Conservation (phyloP, 371 early-diverging fungal genomes). For the Mucor piriformis region DNA sequence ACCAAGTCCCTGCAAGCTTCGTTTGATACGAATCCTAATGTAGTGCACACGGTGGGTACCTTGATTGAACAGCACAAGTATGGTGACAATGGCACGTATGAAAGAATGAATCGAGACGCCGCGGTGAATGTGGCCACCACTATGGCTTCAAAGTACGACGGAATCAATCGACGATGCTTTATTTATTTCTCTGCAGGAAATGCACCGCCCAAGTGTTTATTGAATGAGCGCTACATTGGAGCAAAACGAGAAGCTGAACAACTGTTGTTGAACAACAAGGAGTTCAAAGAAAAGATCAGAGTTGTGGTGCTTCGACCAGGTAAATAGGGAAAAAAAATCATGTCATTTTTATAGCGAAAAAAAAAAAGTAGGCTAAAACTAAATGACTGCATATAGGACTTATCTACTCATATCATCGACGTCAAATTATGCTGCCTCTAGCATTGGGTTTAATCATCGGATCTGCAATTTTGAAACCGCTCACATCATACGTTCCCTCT, state of each 20-base stretch:
- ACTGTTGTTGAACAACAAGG: conserved; percentile 17
- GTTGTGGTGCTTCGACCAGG: conserved; percentile 36
- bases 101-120: conserved; percentile 30
- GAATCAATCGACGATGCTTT: conserved; percentile 20
- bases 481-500: conserved; percentile 26
- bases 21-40: conserved; percentile 22
- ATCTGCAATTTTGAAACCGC: conserved; percentile 28
- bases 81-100: conserved; percentile 28
- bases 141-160: conserved; percentile 23
- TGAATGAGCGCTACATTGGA: conserved; percentile 27
- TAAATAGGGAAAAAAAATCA: background rate
- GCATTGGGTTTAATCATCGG: conserved; percentile 26
- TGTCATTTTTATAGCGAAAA: background rate
- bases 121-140: conserved; percentile 26
- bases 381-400: conserved; percentile 19
- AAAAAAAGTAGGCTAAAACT: too few species aligned
- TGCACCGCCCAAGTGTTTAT: conserved; percentile 24
- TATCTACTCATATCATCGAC: conserved; percentile 30
- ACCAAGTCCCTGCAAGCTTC: conserved; percentile 1
- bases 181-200: conserved; percentile 33
- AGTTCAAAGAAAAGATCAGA: conserved; percentile 20
- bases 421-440: conserved; percentile 28
- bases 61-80: conserved; percentile 23
- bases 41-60: conserved; percentile 32
- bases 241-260: conserved; percentile 34